Percentiles rank a stretch among this genome's conserved stretches.
Conservation (phyloP, 164 flowering plant genomes). For the Sedum album region DNA sequence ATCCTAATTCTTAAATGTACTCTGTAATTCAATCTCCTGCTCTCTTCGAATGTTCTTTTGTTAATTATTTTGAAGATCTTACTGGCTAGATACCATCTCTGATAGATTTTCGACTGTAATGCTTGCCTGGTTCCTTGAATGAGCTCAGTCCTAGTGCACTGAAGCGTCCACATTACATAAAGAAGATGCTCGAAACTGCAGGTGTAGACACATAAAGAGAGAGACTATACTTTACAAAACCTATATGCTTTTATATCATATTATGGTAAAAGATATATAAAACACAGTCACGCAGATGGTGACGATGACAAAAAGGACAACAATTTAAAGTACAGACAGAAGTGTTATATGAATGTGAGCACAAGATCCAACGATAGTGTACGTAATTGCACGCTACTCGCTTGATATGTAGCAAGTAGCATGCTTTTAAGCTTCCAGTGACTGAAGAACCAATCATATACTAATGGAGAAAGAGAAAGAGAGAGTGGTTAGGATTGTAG, state of each 20-base stretch:
- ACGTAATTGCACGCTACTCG: not conserved
- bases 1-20: not conserved
- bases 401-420: not conserved
- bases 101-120: not conserved
- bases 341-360: not conserved
- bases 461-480: not conserved
- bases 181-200: constrained; percentile 1
- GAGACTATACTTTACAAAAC: not conserved
- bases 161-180: not conserved
- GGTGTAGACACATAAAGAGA: not conserved
- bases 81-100: no score
- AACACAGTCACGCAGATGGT: not conserved
- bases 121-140: not conserved
- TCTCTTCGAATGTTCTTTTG: not conserved
- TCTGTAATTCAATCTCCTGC: not conserved
- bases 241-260: not conserved
- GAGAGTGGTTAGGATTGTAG: not conserved
- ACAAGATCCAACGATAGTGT: not conserved
- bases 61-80: not conserved
- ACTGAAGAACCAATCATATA: not conserved
- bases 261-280: not conserved
- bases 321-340: not conserved
- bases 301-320: not conserved
- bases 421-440: not conserved
- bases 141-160: not conserved